Conservation (phyloP, 2,329 filamentous ascomycete species). For the Hypoxylon sp. region DNA sequence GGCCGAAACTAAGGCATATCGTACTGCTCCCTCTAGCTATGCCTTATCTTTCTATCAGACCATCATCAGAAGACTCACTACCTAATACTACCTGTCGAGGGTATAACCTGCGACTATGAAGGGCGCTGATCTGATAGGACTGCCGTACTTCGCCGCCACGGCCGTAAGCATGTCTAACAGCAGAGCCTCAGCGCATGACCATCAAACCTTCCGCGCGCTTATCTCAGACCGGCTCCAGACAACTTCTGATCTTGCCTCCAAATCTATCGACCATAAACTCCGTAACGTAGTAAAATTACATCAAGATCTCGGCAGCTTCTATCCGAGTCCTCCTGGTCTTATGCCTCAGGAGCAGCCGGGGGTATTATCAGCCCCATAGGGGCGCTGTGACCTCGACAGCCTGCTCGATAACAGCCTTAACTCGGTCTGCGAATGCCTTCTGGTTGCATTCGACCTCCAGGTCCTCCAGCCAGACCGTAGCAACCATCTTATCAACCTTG, state of each 20-base stretch:
- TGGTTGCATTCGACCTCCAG: constrained; percentile 90
- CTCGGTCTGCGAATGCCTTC: constrained; percentile 83
- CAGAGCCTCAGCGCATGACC: constrained; percentile 19
- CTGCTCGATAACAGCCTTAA: constrained; percentile 89
- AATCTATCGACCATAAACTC: not conserved
- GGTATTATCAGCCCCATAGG: constrained; percentile 69
- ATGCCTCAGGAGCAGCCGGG: not conserved
- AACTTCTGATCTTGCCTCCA: constrained; percentile 5
- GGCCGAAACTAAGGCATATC: not conserved
- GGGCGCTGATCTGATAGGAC: not conserved
- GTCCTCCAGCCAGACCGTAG: constrained; percentile 92
- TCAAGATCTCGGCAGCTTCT: not conserved
- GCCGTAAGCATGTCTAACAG: not conserved
- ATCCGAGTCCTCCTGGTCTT: constrained; percentile 3
- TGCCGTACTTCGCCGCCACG: not conserved
- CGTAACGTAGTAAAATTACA: constrained; percentile 20
- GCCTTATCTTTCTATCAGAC: not conserved
- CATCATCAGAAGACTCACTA: not conserved
- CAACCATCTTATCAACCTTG: constrained; percentile 87
- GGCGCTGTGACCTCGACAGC: constrained; percentile 89
- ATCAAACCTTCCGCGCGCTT: constrained; percentile 20
- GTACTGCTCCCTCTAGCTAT: not conserved
- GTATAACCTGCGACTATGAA: not conserved
- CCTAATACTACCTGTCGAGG: not conserved
- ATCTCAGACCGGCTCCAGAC: constrained; percentile 9